Conservation (phyloP, 2,329 filamentous ascomycete genomes). For the Colletotrichum sidae region DNA sequence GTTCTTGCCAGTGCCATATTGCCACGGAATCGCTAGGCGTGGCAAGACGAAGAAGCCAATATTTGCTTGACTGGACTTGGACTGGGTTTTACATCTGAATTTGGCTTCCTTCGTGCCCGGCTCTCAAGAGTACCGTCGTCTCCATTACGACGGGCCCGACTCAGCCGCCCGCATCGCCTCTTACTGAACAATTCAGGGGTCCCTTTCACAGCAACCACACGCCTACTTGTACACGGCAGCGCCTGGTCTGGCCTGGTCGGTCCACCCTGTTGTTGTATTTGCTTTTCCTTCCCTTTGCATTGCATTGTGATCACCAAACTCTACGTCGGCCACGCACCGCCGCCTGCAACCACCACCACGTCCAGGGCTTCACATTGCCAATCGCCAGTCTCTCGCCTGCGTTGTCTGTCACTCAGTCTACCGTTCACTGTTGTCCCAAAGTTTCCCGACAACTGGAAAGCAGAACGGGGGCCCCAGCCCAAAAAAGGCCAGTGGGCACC, state of each 20-base stretch:
- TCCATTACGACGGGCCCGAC: too few relatives aligned
- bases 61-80: too few relatives aligned
- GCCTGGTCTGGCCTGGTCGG: not conserved
- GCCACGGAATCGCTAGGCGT: too few relatives aligned
- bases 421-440: conserved; percentile 1
- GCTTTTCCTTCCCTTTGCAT: not conserved
- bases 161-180: too few relatives aligned
- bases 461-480: not conserved
- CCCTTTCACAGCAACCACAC: conserved; percentile 7
- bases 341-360: conserved; percentile 3
- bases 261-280: not conserved
- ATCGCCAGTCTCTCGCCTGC: conserved; percentile 1
- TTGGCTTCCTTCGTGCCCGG: too few relatives aligned
- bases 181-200: conserved; percentile 21
- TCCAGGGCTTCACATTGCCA: not conserved
- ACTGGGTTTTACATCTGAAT: too few relatives aligned
- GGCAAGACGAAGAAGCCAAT: too few relatives aligned
- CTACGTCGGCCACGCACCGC: conserved; percentile 11
- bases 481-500: conserved; percentile 31
- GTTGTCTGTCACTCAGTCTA: conserved; percentile 5
- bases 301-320: conserved; percentile 16
- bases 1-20: too few relatives aligned
- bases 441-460: not conserved
- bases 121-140: too few relatives aligned
- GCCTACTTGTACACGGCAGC: too few relatives aligned